Percentiles rank a stretch among this genome's conserved stretches.
Evolutionary conservation across 2,329 filamentous ascomycete species (phyloP).

Genomic region (Xylaria sp.): DNA sequence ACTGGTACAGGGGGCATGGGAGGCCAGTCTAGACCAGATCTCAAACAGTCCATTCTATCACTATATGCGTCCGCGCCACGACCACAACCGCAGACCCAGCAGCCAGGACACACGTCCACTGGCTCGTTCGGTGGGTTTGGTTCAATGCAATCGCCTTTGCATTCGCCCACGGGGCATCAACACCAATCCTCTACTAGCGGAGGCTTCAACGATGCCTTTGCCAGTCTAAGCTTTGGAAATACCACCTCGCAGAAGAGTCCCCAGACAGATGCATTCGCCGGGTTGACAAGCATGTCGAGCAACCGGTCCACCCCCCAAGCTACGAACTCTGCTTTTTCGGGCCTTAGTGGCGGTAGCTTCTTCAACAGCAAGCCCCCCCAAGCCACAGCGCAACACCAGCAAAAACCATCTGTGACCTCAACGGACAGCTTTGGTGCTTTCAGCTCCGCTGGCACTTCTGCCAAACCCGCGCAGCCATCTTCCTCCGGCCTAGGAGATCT

Average conservation of each 20-base stretch:
- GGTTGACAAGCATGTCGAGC: constrained; percentile 51
- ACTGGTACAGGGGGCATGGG: constrained; percentile 69
- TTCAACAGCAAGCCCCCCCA: constrained; percentile 80
- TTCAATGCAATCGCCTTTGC: constrained; percentile 67
- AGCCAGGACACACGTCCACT: constrained; percentile 65
- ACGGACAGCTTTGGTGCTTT: constrained; percentile 76
- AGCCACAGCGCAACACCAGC: constrained; percentile 63
- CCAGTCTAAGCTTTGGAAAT: constrained; percentile 70
- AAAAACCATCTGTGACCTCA: constrained; percentile 48
- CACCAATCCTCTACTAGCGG: constrained; percentile 61
- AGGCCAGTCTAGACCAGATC: constrained; percentile 82
- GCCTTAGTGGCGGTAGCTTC: constrained; percentile 77
- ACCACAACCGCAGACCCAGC: constrained; percentile 61
- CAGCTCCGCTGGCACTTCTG: constrained; percentile 55
- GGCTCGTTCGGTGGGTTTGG: constrained; percentile 78
- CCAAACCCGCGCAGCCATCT: constrained; percentile 58
- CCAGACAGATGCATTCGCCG: constrained; percentile 53
- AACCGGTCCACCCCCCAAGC: constrained; percentile 53
- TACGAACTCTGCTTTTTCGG: constrained; percentile 55
- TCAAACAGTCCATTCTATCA: constrained; percentile 97
- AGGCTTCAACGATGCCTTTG: constrained; percentile 84
- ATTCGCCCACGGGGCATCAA: constrained; percentile 65
- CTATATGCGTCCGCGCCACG: constrained; percentile 88
- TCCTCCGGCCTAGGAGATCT: constrained; percentile 78
- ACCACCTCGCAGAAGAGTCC: constrained; percentile 55